Base-by-base conservation (phyloP, 345 rosid genomes). In the Gossypium arboreum region DNA sequence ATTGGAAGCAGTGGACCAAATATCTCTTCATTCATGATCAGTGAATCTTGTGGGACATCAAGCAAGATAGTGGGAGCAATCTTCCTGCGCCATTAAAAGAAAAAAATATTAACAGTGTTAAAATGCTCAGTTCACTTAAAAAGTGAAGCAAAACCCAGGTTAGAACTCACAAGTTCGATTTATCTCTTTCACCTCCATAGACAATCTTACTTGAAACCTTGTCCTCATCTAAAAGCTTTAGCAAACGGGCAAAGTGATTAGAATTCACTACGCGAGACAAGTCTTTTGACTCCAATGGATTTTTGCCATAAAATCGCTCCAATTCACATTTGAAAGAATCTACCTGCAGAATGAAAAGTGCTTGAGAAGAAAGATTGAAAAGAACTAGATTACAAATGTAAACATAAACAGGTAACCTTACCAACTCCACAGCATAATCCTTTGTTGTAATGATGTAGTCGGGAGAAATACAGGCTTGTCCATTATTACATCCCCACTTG, bases 1-100 rank as follows among this genome's bases (percentile, higher is more conserved):
- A 96, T 87, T 72, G 99, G 99, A 81, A 96, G 98, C 79, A 96
- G 78, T 22, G 99, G 99, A 62, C 99, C 99, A 83, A 93, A 96
- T 67, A 96, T 93, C 86, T 93, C 99, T 72, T 96, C 97, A 20
- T 71, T 85, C 99, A 96, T 96, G 55, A 93, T 88, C 79, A 85
- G 57, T 79, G 97, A 88, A 77, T 96, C 88, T 66, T 44, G 76
- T 0, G 99, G 97, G 2, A 92, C 95, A 51, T 89, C 97, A 18
- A 96, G 84, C 84, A 96, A 86, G 81, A 96, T 79, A 75, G 99
- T 88, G 9, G 99, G 99, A 80, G 92, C 80, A 76, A 96, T 93
- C 81, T 68, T 86, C 84, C 98, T 96, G 83, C 73, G 83, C 74
- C 73, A 71, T 71, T 73, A 64, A 74, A 56, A 54, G 61, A 76